phyloP scores from a whole-genome alignment of 2,329 filamentous ascomycete species.

The Daldinia sp. region DNA sequence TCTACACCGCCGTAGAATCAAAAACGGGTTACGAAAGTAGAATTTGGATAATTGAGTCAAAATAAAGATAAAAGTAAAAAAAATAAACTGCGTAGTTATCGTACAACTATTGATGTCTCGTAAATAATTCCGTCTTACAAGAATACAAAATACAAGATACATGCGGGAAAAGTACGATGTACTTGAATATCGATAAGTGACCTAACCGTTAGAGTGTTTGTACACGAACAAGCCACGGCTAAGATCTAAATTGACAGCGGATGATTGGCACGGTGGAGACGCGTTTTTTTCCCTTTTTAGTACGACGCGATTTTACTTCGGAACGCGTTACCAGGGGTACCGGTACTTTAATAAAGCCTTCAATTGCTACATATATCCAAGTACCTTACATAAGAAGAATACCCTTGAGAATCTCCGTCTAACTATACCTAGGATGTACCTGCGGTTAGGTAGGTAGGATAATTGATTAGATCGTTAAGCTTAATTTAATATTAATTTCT shows the following conservation, averaged over 20 bases:
- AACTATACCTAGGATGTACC: too few species aligned
- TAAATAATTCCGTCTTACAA: background rate
- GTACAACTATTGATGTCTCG: background rate
- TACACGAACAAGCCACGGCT: background rate
- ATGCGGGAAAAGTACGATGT: background rate
- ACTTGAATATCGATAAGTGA: slow-evolving; percentile 6
- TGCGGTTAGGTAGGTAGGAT: background rate
- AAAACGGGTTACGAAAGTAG: slow-evolving; percentile 7
- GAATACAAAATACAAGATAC: background rate
- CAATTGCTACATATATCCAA: background rate
- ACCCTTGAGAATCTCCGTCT: background rate
- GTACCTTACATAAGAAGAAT: slow-evolving; percentile 10
- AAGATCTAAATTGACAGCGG: slow-evolving; percentile 15
- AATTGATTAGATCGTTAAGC: background rate
- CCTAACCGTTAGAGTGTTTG: background rate
- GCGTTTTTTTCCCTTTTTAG: slow-evolving; percentile 17
- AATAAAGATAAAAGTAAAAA: background rate
- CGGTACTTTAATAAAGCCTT: slow-evolving; percentile 9
- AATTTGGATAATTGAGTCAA: background rate
- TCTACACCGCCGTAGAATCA: background rate
- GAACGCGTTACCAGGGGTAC: slow-evolving; percentile 30
- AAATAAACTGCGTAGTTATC: too few species aligned
- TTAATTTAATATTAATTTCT: too few species aligned
- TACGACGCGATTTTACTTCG: slow-evolving; percentile 20
- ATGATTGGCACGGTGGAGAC: slow-evolving; percentile 27